Evolutionary conservation across 129 eudicot species (phyloP).

Genomic region (Arctium minus): DNA sequence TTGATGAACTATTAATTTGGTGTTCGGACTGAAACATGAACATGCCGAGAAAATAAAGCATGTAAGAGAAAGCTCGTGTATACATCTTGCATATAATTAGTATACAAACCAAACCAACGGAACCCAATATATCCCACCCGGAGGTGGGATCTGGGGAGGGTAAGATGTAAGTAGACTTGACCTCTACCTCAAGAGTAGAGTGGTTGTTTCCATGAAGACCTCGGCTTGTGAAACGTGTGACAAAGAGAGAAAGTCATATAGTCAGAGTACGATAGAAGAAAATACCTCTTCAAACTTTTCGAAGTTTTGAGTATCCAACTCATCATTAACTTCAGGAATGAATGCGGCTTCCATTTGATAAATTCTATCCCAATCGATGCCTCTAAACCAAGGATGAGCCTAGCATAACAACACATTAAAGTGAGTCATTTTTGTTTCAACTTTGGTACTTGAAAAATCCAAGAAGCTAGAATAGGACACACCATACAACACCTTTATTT

Average conservation of each 20-base stretch:
- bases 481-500: conserved; percentile 94
- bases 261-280: not conserved
- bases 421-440: conserved; percentile 11
- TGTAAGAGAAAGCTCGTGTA: not conserved
- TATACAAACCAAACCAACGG: not conserved
- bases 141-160: not conserved
- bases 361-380: conserved; percentile 84
- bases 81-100: not conserved
- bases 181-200: not conserved
- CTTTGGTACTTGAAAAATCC: conserved; percentile 1
- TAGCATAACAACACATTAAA: conserved; percentile 27
- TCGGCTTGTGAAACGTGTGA: not conserved
- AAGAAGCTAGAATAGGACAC: conserved; percentile 48
- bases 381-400: conserved; percentile 92
- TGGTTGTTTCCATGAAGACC: not conserved
- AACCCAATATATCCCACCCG: not conserved
- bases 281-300: conserved; percentile 92
- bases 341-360: conserved; percentile 95
- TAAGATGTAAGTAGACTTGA: not conserved
- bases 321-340: conserved; percentile 93
- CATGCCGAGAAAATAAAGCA: conserved; percentile 4
- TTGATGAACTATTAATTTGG: conserved; percentile 48
- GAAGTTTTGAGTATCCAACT: conserved; percentile 93
- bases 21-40: conserved; percentile 40
- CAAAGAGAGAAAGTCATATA: not conserved